Percentiles rank a stretch among this genome's conserved stretches.
Conservation (phyloP, 352 stramenopile genomes). For the Phytophthora nicotianae region DNA sequence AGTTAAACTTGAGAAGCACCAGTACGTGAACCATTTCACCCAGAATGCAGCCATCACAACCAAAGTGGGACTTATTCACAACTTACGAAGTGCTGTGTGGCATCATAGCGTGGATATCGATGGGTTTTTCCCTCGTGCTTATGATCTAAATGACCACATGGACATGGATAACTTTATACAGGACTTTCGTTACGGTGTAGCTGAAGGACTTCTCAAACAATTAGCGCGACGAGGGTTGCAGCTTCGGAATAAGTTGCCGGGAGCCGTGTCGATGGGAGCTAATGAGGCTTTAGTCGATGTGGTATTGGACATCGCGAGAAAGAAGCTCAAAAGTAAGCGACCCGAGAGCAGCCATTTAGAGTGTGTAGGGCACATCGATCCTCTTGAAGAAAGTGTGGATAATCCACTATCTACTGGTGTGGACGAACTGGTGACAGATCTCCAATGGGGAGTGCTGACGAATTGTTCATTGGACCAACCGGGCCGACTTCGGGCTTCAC, state of each 20-base stretch:
- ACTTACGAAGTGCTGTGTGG: constrained; percentile 75
- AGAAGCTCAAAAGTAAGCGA: constrained; percentile 62
- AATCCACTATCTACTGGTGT: constrained; percentile 28
- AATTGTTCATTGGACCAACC: constrained; percentile 53
- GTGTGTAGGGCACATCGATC: constrained; percentile 25
- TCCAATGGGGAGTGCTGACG: constrained; percentile 77
- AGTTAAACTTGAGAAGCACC: constrained; percentile 80
- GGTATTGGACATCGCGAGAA: constrained; percentile 52
- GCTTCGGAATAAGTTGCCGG: constrained; percentile 19
- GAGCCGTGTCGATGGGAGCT: constrained; percentile 22
- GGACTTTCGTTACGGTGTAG: constrained; percentile 89
- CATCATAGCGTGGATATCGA: constrained; percentile 85
- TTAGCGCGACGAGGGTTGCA: constrained; percentile 36
- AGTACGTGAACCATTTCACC: constrained; percentile 92
- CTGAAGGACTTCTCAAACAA: constrained; percentile 86
- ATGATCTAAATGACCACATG: constrained; percentile 85
- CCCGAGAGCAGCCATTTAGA: constrained; percentile 18
- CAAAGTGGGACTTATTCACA: constrained; percentile 91
- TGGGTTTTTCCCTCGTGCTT: constrained; percentile 87
- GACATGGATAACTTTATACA: constrained; percentile 91
- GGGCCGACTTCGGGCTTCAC: constrained; percentile 52
- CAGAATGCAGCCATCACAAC: constrained; percentile 93
- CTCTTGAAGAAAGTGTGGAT: constrained; percentile 70
- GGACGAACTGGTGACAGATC: constrained; percentile 68
- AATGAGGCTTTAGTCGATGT: constrained; percentile 71